These are phyloP conservation scores for Rubia peregrina DNA, from an alignment of 305 asterid species.

Conservation along the genomic window DNA sequence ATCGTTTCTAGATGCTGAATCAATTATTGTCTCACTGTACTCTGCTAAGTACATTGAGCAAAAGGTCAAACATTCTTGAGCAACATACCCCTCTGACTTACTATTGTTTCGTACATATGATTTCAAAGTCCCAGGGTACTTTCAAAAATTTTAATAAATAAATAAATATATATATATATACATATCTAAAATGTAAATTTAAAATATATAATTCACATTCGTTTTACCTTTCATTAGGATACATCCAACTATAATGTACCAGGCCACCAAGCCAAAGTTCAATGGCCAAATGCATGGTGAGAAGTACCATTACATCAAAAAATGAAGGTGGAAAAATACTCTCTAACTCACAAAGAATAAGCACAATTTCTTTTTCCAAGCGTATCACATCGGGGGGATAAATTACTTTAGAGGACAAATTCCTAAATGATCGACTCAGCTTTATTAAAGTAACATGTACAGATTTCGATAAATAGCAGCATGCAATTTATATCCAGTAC, in stretches of 20 bases:
- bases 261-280: slow-evolving; percentile 14
- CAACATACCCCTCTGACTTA: too few relatives aligned
- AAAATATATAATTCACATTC: too few relatives aligned
- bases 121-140: not conserved
- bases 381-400: not conserved
- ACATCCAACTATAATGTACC: slow-evolving; percentile 17
- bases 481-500: too few relatives aligned
- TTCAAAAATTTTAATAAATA: too few relatives aligned
- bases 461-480: not conserved
- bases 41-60: too few relatives aligned
- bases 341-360: not conserved
- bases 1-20: too few relatives aligned
- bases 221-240: slow-evolving; percentile 21
- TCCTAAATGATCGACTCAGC: too few relatives aligned
- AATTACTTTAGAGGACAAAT: not conserved
- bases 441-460: not conserved
- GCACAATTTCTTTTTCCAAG: not conserved
- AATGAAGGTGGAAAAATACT: not conserved
- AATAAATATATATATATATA: too few relatives aligned
- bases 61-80: too few relatives aligned
- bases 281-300: slow-evolving; percentile 11
- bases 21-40: too few relatives aligned
- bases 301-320: not conserved
- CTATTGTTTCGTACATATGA: too few relatives aligned
- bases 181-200: too few relatives aligned